Evolutionary conservation across 495 filamentous ascomycete genomes (phyloP), one percentile per base, ranked within the genome.

Genomic region (Penicillium silybi): DNA sequence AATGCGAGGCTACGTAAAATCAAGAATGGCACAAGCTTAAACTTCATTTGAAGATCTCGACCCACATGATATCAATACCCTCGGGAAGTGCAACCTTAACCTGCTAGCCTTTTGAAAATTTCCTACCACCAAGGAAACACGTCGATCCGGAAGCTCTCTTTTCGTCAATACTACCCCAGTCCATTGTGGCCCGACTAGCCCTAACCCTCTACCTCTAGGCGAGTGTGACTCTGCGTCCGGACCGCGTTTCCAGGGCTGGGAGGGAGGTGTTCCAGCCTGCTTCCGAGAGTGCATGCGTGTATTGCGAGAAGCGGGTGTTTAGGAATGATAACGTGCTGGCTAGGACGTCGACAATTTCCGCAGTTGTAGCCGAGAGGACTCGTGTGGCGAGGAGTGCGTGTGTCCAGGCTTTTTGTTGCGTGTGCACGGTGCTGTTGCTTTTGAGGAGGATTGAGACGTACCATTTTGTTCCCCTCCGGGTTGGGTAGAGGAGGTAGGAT

Each of bases 331-430:
- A 10, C 3, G 37, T 39, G 16, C 3, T 39, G 1, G 37, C 18
- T 7, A 39, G n/a, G 37, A 39, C 9, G 18, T 1, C 4, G 16
- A 39, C n/a, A 5, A 32, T 13, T 32, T 13, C 9, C 3, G 32
- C 3, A 35, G 32, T 8, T 18, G 37, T 7, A n/a, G 37, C 10
- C 4, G 37, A 39, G 7, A 64, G 41, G 4, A 65, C 46, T 34
- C 64, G 56, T 13, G 82, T 81, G 29, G 82, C 71, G 34, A 84
- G 70, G 6, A 92, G 75, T 6, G 85, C 89, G 56, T 92, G 85
- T 41, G 78, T 74, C 89, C 88, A 96, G 7, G 86, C 89, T 63
- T 80, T 80, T 2, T 91, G 63, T 50, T 85, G 81, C 19, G 69
- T 66, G 32, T 60, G 64, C 17, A 76, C 65, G 0, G 67, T 71